A percentile compares a stretch with the other conserved stretches of the same genome.
phyloP scores from a whole-genome alignment of 805 yeast genomes.

The Kuraishia capsulata region DNA sequence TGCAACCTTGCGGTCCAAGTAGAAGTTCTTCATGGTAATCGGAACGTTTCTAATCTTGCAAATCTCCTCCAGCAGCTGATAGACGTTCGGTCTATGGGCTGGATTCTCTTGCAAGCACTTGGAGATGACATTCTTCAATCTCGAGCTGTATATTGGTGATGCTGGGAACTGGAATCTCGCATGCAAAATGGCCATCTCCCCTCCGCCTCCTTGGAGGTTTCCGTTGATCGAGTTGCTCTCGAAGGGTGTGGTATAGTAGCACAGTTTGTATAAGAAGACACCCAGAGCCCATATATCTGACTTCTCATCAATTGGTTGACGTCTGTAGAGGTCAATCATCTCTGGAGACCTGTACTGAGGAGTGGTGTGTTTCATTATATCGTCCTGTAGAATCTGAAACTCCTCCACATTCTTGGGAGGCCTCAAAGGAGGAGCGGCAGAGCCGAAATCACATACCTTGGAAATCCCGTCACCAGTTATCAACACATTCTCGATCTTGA shows the following conservation, averaged over 20 bases:
- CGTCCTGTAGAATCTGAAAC: conserved; percentile 49
- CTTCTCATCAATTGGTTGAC: conserved; percentile 71
- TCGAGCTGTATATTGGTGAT: conserved; percentile 47
- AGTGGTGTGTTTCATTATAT: conserved; percentile 70
- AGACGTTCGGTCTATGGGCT: conserved; percentile 61
- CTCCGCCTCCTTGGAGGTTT: conserved; percentile 27
- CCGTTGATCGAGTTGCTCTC: conserved; percentile 37
- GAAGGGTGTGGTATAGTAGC: conserved; percentile 79
- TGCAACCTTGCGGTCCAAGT: conserved; percentile 11
- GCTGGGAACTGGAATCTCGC: conserved; percentile 45
- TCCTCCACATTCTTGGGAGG: conserved; percentile 59
- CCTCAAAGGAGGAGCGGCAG: conserved; percentile 56
- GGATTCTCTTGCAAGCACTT: conserved; percentile 61
- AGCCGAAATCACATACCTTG: conserved; percentile 78
- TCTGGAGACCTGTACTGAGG: conserved; percentile 84
- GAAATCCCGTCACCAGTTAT: conserved; percentile 48
- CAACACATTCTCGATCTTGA: conserved; percentile 74
- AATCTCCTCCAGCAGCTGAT: conserved; percentile 61
- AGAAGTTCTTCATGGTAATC: conserved; percentile 29
- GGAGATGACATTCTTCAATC: conserved; percentile 55
- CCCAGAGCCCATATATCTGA: conserved; percentile 86
- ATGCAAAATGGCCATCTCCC: conserved; percentile 55
- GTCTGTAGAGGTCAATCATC: conserved; percentile 64
- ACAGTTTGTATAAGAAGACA: conserved; percentile 63
- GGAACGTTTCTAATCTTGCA: conserved; percentile 48